Evolutionary conservation across 2,329 filamentous ascomycete genomes (phyloP).

Genomic region (Neonectria coccinea): DNA sequence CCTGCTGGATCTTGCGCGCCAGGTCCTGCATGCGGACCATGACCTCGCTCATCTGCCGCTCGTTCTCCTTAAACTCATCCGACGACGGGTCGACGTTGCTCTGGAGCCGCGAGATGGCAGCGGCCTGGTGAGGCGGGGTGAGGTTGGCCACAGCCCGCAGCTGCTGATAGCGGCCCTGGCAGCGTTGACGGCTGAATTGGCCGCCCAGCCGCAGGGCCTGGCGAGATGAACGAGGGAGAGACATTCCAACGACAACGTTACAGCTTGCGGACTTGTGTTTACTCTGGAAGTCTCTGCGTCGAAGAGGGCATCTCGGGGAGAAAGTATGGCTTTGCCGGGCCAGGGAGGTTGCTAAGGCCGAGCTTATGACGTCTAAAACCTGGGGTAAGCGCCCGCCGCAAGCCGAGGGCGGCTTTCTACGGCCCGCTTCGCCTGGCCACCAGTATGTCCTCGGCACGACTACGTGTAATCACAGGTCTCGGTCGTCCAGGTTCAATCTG

Average conservation of each 20-base stretch:
- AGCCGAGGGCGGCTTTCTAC: conserved; percentile 13
- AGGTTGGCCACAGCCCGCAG: conserved; percentile 75
- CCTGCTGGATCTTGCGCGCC: conserved; percentile 77
- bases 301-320: conserved; percentile 25
- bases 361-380: conserved; percentile 40
- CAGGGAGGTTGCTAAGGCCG: conserved; percentile 38
- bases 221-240: conserved; percentile 59
- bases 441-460: conserved; percentile 33
- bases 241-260: conserved; percentile 53
- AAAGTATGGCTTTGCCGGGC: conserved; percentile 30
- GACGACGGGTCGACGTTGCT: conserved; percentile 82
- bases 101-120: conserved; percentile 83
- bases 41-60: conserved; percentile 78
- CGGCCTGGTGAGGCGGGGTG: conserved; percentile 83
- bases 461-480: conserved; percentile 19
- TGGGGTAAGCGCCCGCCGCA: conserved; percentile 39
- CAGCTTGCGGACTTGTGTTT: conserved; percentile 17
- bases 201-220: conserved; percentile 57
- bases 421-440: conserved; percentile 8
- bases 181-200: conserved; percentile 53
- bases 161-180: conserved; percentile 40
- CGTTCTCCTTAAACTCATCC: conserved; percentile 84
- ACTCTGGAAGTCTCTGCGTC: conserved; percentile 12
- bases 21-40: conserved; percentile 76
- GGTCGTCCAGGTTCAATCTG: conserved; percentile 18